Evolutionary conservation across 2,329 filamentous ascomycete genomes (phyloP), one percentile per base, ranked within the genome.

Genomic region (Hysterium pulicare): DNA sequence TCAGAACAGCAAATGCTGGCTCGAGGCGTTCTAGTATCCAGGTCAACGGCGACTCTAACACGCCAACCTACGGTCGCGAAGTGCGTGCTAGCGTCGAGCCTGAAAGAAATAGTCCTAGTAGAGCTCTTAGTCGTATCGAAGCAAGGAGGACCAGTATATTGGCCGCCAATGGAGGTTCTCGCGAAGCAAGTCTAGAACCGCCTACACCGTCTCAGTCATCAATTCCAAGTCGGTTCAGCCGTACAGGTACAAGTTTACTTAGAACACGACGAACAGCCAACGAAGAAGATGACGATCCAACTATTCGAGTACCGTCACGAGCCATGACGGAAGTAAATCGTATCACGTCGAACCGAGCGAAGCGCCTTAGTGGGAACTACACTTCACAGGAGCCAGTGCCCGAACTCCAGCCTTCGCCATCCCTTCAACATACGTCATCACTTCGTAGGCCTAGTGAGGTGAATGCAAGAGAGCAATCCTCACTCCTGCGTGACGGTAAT

Each of bases 321-420:
- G 72, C 73, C 6, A 67, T 71, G 65, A 75, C 72, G 5, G 72
- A 75, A 35, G 61, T 69, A 43, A 51, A 59, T 21, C 48, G 61
- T 20, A 64, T 68, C 5, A 28, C 43, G 20, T 36, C 50, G 23
- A 57, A 54, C 21, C 52, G 54, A 19, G 45, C 47, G 8, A 48
- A 49, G 19, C 53, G 58, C 33, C 50, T 53, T 28, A 58, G 54
- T 37, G 55, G 64, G 41, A 61, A 66, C 10, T 69, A 67, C 40
- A 63, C 61, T 8, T 63, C 61, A 9, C 57, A 63, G 5, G 59
- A 67, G 30, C 66, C 66, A 2, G 53, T 69, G 48, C 65, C 65
- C 5, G 60, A 65, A 31, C 48, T 62, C 9, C 59, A 61, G 31
- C 58, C 60, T 23, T 61, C 57, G 6, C 61, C 59, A 11, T 49